phyloP scores from a whole-genome alignment of 495 filamentous ascomycete species.

The Hypoxylon rickii region DNA sequence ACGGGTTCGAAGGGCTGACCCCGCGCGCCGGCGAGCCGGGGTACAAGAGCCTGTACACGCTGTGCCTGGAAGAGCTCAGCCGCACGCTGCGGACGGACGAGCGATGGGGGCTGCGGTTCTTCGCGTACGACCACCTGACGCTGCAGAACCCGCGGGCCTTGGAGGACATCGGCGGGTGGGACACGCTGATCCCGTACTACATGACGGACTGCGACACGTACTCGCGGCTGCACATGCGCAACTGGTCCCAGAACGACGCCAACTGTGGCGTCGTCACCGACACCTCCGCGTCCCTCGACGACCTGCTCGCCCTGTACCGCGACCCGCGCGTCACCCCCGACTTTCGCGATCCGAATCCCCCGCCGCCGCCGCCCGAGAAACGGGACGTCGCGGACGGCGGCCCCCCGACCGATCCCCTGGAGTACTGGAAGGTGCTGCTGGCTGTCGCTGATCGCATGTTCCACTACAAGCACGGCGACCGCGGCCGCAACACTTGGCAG shows the following conservation, averaged over 20 bases:
- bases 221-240: conserved; percentile 54
- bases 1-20: conserved; percentile 36
- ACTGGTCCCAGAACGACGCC: conserved; percentile 52
- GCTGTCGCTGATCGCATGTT: conserved; percentile 41
- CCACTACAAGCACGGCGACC: conserved; percentile 47
- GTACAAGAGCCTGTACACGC: conserved; percentile 58
- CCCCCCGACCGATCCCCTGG: conserved; percentile 28
- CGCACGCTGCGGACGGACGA: conserved; percentile 31
- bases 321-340: conserved; percentile 37
- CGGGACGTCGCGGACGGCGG: neutral
- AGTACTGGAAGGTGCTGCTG: conserved; percentile 39
- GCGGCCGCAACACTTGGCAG: conserved; percentile 65
- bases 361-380: conserved; percentile 25
- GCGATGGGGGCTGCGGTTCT: conserved; percentile 59
- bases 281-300: conserved; percentile 50
- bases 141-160: conserved; percentile 59
- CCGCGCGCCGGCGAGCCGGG: conserved; percentile 38
- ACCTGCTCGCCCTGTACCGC: conserved; percentile 54
- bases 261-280: conserved; percentile 59
- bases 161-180: conserved; percentile 62
- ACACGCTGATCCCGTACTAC: conserved; percentile 65
- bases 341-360: conserved; percentile 50
- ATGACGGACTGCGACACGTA: conserved; percentile 65
- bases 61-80: conserved; percentile 50
- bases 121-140: conserved; percentile 62